A percentile compares a stretch with the other conserved stretches of the same genome.
Conservation (phyloP, 2,329 filamentous ascomycete genomes). For the Penicillium sp. region DNA sequence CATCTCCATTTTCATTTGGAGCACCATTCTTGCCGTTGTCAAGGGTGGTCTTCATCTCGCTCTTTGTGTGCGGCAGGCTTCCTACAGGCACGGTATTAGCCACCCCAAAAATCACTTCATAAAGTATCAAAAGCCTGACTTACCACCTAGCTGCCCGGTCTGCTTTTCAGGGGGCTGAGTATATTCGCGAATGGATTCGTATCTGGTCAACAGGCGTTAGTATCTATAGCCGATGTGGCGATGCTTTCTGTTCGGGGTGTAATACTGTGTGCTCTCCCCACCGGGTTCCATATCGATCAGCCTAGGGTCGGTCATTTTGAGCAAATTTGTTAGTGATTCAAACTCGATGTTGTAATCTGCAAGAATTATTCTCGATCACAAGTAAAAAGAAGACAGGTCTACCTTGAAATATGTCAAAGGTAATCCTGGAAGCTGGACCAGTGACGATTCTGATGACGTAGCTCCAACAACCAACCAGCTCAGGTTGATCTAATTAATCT, state of each 20-base stretch:
- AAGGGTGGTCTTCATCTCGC: slow-evolving; percentile 29
- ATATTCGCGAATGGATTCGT: slow-evolving; percentile 59
- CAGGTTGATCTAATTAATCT: not conserved
- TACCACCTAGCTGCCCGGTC: slow-evolving; percentile 60
- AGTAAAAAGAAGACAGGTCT: not conserved
- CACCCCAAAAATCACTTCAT: not conserved
- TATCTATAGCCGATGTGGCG: not conserved
- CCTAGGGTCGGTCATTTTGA: slow-evolving; percentile 48
- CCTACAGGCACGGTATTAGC: slow-evolving; percentile 22
- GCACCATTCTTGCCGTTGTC: slow-evolving; percentile 47
- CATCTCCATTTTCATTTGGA: slow-evolving; percentile 44
- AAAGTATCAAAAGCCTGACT: not conserved
- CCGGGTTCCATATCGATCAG: slow-evolving; percentile 62
- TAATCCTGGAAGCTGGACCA: slow-evolving; percentile 3
- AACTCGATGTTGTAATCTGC: not conserved
- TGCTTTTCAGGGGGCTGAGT: slow-evolving; percentile 55
- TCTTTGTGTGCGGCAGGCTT: slow-evolving; percentile 35
- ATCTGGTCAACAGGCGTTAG: slow-evolving; percentile 42
- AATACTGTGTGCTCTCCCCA: slow-evolving; percentile 62
- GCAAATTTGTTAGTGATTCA: not conserved
- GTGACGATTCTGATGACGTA: slow-evolving; percentile 29
- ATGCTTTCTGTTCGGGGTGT: not conserved
- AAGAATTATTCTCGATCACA: not conserved
- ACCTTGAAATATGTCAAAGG: not conserved
- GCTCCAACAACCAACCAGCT: not conserved